Evolutionary conservation across 2,329 filamentous ascomycete genomes (phyloP).

Genomic region (Cordyceps cicadae): DNA sequence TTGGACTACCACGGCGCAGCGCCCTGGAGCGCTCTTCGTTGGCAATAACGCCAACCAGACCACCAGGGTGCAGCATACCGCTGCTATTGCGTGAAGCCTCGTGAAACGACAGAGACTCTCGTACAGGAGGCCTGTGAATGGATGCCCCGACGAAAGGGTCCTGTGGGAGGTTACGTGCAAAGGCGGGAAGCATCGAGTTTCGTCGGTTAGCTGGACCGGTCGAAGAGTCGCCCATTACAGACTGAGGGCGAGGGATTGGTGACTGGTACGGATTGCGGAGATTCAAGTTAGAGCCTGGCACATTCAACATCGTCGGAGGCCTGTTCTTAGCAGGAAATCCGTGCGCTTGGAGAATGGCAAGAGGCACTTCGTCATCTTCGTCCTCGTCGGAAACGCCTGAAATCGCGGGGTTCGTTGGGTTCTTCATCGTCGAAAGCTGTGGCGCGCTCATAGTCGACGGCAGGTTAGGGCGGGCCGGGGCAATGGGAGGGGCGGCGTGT

Average conservation of each 20-base stretch:
- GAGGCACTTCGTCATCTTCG: conserved; percentile 81
- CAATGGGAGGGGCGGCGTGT: conserved; percentile 27
- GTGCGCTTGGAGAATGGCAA: conserved; percentile 80
- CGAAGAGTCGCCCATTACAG: conserved; percentile 45
- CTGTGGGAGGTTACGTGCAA: conserved; percentile 71
- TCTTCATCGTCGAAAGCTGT: conserved; percentile 39
- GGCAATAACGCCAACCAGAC: conserved; percentile 81
- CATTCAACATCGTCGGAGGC: conserved; percentile 59
- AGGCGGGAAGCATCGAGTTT: conserved; percentile 58
- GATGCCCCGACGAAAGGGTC: conserved; percentile 80
- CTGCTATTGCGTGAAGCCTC: conserved; percentile 36
- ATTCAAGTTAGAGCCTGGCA: conserved; percentile 61
- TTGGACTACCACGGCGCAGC: conserved; percentile 69
- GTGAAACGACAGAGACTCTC: conserved; percentile 67
- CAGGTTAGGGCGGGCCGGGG: conserved; percentile 43
- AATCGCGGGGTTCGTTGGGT: conserved; percentile 26
- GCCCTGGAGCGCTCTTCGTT: conserved; percentile 73
- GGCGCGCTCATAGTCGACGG: conserved; percentile 55
- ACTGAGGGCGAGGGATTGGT: conserved; percentile 30
- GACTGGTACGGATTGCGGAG: conserved; percentile 54
- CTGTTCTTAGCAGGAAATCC: conserved; percentile 76
- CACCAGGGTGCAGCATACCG: conserved; percentile 53
- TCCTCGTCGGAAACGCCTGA: conserved; percentile 75
- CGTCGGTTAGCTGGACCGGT: conserved; percentile 21
- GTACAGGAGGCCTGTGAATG: conserved; percentile 60